Evolutionary conservation across 345 rosid genomes (phyloP), one percentile per base, ranked within the genome.

Genomic region (Noccaea bulbosa): DNA sequence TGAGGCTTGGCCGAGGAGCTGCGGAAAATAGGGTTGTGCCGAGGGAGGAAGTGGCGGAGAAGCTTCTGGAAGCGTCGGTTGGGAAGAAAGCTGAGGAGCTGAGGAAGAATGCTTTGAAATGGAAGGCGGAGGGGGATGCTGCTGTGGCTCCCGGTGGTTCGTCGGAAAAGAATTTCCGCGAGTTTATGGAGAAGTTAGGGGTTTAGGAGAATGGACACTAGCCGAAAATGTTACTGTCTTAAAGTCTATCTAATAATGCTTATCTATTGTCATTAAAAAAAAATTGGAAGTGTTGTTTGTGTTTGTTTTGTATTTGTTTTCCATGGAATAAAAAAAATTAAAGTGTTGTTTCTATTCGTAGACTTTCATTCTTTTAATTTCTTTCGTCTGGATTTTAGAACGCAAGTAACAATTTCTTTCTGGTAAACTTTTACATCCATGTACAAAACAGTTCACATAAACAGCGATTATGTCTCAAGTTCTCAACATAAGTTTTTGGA

Each of bases 121-220:
- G 87, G 92, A 88, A 82, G 83, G 72, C 3, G 2, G 84, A 77
- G 2, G 87, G 86, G 49, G 86, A 78, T 72, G 81, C 74, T 2
- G 91, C 97, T 0, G 88, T 81, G 57, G 85, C 74, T 5, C 84
- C 79, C 2, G 88, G 94, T 10, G 97, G 94, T 1, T 86, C 94
- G 1, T 88, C 97, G 11, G 80, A 80, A 7, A 48, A 56, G 74
- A 86, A 83, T 72, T 37, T 91, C 2, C 75, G 70, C 12, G 83
- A 66, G 9, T 91, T 88, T 57, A 77, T 83, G 12, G 88, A 91
- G 11, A 90, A 81, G 57, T 61, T 88, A n/a, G 64, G 47, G 43
- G 41, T 40, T 14, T 15, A n/a, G 17, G 50, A 46, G 24, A 15
- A 46, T 11, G 11, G 11, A 37, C 39, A 35, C 39, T 35, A 35